Evolutionary conservation across 257 asterid species (phyloP).

Genomic region (Anisodus tanguticus): DNA sequence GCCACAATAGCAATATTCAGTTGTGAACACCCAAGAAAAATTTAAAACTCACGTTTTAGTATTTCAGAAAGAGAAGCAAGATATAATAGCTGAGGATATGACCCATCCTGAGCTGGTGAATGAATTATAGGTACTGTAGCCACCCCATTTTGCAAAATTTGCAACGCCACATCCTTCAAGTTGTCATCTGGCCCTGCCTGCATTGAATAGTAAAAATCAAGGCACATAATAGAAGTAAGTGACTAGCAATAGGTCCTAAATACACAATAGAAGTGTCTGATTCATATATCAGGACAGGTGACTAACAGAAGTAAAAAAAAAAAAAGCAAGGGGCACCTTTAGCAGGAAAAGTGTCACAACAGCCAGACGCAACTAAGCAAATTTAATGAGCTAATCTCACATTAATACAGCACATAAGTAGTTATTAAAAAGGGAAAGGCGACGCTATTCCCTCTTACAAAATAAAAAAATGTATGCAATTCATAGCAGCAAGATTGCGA

Average conservation of each 20-base stretch:
- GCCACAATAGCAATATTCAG: constrained; percentile 15
- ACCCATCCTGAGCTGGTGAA: constrained; percentile 63
- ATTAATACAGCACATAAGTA: neutral
- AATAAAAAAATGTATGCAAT: neutral
- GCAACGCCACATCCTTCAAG: constrained; percentile 78
- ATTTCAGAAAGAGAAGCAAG: constrained; percentile 89
- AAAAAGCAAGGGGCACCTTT: neutral
- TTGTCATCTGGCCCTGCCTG: constrained; percentile 95
- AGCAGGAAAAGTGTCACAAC: constrained; percentile 10
- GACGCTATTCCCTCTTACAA: neutral
- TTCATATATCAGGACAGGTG: neutral
- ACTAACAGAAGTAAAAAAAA: constrained; percentile 19
- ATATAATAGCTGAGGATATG: constrained; percentile 77
- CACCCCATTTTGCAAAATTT: constrained; percentile 75
- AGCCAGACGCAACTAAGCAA: constrained; percentile 17
- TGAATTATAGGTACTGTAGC: constrained; percentile 83
- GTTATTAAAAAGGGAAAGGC: neutral
- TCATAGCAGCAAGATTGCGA: neutral
- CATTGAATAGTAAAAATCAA: constrained; percentile 4
- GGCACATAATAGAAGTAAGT: neutral
- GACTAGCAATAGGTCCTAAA: constrained; percentile 17
- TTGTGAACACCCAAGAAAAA: neutral
- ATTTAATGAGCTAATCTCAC: constrained; percentile 13
- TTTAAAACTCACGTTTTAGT: constrained; percentile 63
- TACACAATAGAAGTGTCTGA: constrained; percentile 7